A percentile compares a stretch with the other conserved stretches of the same genome.
These are phyloP conservation scores for Leishmania martiniquensis DNA, from an alignment of 208 protist genomes.

Conservation along the genomic window DNA sequence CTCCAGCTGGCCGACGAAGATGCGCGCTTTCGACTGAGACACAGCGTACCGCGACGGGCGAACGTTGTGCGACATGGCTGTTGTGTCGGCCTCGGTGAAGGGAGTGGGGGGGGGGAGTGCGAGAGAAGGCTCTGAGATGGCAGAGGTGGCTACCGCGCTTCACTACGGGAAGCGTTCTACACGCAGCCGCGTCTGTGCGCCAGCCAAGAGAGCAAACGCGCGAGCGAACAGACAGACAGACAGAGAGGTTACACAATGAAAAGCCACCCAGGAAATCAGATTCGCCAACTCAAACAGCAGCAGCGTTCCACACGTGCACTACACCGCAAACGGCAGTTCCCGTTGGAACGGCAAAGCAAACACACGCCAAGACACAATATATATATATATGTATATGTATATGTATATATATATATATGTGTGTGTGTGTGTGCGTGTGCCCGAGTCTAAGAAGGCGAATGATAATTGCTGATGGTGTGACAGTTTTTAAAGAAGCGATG, in stretches of 20 bases:
- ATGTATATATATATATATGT: neutral
- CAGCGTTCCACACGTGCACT: neutral
- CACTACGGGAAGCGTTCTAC: neutral
- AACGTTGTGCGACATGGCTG: constrained; percentile 29
- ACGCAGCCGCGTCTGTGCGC: neutral
- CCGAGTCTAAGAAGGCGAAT: neutral
- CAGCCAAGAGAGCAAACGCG: constrained; percentile 3
- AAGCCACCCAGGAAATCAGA: neutral
- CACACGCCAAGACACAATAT: neutral
- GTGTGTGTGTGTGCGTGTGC: too few species aligned
- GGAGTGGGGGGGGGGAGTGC: neutral
- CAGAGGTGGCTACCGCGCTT: neutral
- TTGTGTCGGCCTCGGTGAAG: neutral
- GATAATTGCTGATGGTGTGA: too few species aligned
- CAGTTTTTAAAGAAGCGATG: neutral
- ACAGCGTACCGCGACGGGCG: constrained; percentile 43
- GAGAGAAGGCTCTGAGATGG: neutral
- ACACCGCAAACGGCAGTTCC: too few species aligned
- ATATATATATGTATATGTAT: neutral
- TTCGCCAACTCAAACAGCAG: neutral
- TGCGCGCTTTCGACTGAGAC: constrained; percentile 50
- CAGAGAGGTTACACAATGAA: neutral
- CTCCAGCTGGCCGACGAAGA: constrained; percentile 76
- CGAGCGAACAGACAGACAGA: neutral
- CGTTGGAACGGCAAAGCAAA: too few species aligned